phyloP scores from a whole-genome alignment of 306 rosid genomes.

The Lablab purpureus region DNA sequence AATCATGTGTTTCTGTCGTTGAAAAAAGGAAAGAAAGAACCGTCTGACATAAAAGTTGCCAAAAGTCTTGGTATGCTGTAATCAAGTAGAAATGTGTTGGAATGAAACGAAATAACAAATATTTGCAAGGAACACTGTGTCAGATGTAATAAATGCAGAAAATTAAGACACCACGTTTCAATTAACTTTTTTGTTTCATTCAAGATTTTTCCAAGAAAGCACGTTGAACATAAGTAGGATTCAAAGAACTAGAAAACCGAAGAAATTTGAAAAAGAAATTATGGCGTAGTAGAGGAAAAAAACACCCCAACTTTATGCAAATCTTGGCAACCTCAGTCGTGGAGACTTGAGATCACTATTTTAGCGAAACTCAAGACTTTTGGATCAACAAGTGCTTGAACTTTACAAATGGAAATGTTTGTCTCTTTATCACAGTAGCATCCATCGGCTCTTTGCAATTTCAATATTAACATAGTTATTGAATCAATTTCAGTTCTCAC shows the following conservation, averaged over 20 bases:
- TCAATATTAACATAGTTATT: constrained; percentile 1
- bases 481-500: constrained; percentile 38
- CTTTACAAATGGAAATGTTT: constrained; percentile 32
- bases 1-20: background rate
- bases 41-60: background rate
- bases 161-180: background rate
- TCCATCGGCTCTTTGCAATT: background rate
- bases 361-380: background rate
- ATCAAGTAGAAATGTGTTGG: background rate
- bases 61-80: background rate
- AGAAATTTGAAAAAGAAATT: background rate
- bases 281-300: background rate
- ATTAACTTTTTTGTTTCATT: constrained; percentile 15
- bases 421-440: background rate
- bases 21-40: background rate
- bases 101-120: background rate
- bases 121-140: background rate
- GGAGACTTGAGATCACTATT: constrained; percentile 1
- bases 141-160: constrained; percentile 1
- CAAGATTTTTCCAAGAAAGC: constrained; percentile 4
- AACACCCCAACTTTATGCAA: constrained; percentile 1
- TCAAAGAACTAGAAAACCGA: constrained; percentile 17
- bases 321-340: constrained; percentile 1
- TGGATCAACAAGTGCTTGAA: constrained; percentile 1
- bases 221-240: background rate